Conservation (phyloP, 106 monocot genomes). For the Vanilla planifolia region DNA sequence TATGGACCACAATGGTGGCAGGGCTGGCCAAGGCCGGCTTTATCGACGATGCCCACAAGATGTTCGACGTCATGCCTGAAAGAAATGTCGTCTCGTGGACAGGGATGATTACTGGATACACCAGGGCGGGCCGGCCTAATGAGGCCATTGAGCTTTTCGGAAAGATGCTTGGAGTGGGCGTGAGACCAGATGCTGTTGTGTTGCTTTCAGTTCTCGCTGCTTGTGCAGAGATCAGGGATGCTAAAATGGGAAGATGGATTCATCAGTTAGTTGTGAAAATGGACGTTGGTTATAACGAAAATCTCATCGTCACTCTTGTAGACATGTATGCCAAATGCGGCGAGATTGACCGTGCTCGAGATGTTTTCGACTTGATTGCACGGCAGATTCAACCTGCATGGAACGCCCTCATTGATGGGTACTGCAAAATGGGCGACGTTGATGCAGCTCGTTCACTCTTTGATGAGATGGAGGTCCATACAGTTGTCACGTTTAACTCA, state of each 20-base stretch:
- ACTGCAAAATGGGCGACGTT: slow-evolving; percentile 59
- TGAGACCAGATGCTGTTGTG: slow-evolving; percentile 44
- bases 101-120: slow-evolving; percentile 48
- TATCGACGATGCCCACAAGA: slow-evolving; percentile 29
- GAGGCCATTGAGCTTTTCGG: slow-evolving; percentile 40
- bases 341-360: slow-evolving; percentile 34
- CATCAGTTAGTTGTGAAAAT: slow-evolving; percentile 19
- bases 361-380: slow-evolving; percentile 31
- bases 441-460: slow-evolving; percentile 45
- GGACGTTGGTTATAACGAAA: slow-evolving; percentile 19
- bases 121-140: slow-evolving; percentile 15
- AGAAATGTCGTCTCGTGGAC: slow-evolving; percentile 75
- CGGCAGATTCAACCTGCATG: slow-evolving; percentile 31
- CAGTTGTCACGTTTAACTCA: slow-evolving; percentile 62
- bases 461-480: slow-evolving; percentile 35
- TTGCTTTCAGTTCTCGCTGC: slow-evolving; percentile 43
- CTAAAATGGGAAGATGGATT: slow-evolving; percentile 41
- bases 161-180: slow-evolving; percentile 32
- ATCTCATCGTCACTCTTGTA: slow-evolving; percentile 45
- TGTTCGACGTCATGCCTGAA: slow-evolving; percentile 59
- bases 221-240: slow-evolving; percentile 42
- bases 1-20: slow-evolving; percentile 57
- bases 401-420: slow-evolving; percentile 76
- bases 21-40: slow-evolving; percentile 35
- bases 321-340: slow-evolving; percentile 78